Evolutionary conservation across 2,329 filamentous ascomycete species (phyloP).

Genomic region (Pestalotiopsis sp.): DNA sequence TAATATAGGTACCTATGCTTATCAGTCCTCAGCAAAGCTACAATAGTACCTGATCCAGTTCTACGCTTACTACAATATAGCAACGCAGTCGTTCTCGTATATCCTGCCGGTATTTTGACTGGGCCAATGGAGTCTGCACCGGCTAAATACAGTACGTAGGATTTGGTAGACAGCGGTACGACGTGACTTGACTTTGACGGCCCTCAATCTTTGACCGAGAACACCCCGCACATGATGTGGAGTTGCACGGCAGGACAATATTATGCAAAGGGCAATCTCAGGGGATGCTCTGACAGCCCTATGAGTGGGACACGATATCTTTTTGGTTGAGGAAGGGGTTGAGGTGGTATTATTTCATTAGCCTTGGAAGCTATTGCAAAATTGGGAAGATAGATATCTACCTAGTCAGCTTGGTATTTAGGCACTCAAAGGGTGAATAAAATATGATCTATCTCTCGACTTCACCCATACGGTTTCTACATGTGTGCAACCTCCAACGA

Average conservation of each 20-base stretch:
- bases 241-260: not conserved
- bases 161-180: not conserved
- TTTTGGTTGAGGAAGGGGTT: not conserved
- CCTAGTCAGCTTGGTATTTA: not conserved
- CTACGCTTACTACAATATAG: not conserved
- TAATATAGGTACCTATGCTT: no score
- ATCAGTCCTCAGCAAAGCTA: no score
- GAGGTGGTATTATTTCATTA: not conserved
- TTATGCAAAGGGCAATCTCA: not conserved
- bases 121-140: not conserved
- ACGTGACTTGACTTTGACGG: not conserved
- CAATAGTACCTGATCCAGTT: no score
- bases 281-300: not conserved
- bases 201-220: not conserved
- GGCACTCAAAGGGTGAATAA: not conserved
- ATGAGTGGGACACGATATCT: not conserved
- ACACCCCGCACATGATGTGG: not conserved
- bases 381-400: no score
- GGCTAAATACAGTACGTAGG: not conserved
- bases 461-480: not conserved
- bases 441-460: not conserved
- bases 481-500: not conserved
- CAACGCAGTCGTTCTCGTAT: not conserved
- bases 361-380: no score
- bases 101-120: not conserved